Evolutionary conservation across 2,329 filamentous ascomycete genomes (phyloP).

Genomic region (Scedosporium boydii): DNA sequence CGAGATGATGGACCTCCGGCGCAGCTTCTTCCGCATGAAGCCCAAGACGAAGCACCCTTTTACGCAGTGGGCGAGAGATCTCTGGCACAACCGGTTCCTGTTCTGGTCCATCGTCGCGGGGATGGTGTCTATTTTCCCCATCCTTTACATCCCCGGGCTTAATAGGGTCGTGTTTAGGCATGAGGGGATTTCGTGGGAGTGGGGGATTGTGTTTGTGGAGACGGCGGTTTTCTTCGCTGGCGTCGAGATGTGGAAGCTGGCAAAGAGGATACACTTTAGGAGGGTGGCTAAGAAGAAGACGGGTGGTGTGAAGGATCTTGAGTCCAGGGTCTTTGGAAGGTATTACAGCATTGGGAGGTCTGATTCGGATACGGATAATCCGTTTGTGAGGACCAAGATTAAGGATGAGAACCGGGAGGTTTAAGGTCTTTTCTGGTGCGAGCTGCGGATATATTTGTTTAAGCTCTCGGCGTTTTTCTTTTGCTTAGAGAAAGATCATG

Average conservation of each 20-base stretch:
- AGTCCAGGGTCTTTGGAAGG: conserved; percentile 22
- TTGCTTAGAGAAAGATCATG: neutral
- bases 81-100: conserved; percentile 46
- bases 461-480: neutral
- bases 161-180: conserved; percentile 59
- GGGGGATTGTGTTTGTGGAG: conserved; percentile 56
- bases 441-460: neutral
- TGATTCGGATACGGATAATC: conserved; percentile 9
- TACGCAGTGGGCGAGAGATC: conserved; percentile 46
- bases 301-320: conserved; percentile 15
- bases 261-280: conserved; percentile 47
- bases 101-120: conserved; percentile 41
- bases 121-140: conserved; percentile 47
- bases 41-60: conserved; percentile 37
- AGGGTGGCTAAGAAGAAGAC: conserved; percentile 13
- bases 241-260: conserved; percentile 58
- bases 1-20: conserved; percentile 57
- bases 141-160: conserved; percentile 59
- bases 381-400: neutral
- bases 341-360: conserved; percentile 17
- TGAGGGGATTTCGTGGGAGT: conserved; percentile 57
- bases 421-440: neutral
- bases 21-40: conserved; percentile 53
- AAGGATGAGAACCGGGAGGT: conserved; percentile 8
- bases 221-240: conserved; percentile 53